Evolutionary conservation across 2,329 filamentous ascomycete genomes (phyloP), one percentile per base, ranked within the genome.

Genomic region (Cladosporium velox): DNA sequence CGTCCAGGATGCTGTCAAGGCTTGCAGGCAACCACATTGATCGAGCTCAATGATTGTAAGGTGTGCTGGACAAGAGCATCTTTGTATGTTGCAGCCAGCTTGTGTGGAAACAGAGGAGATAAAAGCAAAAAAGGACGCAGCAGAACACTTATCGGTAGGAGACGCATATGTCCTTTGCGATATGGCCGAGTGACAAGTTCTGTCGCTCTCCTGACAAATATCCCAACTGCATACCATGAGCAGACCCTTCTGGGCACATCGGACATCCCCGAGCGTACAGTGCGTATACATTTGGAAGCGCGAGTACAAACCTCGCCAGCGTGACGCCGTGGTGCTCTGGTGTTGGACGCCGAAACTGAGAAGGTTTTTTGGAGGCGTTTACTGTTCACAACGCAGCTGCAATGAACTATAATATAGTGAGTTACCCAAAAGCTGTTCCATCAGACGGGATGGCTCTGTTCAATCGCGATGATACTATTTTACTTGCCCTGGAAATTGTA

Each of bases 251-350:
- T 47, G 41, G 41, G 6, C 10, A n/a, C 41, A 21, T 47, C 41
- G 41, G 41, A 24, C 41, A 47, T 47, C 41, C 41, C 49, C 35
- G 57, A 28, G 3, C 2, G 57, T 32, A 30, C 24, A 3, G 24
- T 26, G 26, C n/a, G 21, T 14, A 44, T 30, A 26, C 15, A 59
- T 44, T 28, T n/a, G 57, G 38, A n/a, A 59, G 24, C 38, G 21
- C 26, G 21, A 38, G 57, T 47, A 59, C 57, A 59, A 47, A 26
- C 14, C 57, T 59, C 57, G 57, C 57, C 57, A 59, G 44, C 24
- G 26, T 38, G 26, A 59, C 57, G 57, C 57, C 57, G 38, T n/a
- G 18, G 35, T 59, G 57, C 14, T n/a, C 57, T 28, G 41, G n/a
- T 12, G 41, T 21, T 4, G 10, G 41, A 3, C 41, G 5, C 41